Base-by-base conservation (phyloP, 2,329 filamentous ascomycete species). In the Fusarium guadeloupense region DNA sequence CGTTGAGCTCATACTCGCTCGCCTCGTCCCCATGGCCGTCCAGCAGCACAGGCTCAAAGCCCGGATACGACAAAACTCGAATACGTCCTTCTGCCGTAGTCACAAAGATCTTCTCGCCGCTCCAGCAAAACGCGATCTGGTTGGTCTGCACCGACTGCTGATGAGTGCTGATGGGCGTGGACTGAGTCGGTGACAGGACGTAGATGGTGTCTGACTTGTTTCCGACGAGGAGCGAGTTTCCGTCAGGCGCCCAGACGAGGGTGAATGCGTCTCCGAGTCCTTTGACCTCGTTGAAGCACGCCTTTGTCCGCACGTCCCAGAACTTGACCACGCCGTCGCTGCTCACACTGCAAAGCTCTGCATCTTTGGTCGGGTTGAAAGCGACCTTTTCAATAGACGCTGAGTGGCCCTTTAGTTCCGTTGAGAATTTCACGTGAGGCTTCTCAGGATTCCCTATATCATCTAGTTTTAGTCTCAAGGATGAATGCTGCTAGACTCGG, bases 251-350 rank as follows among this genome's bases (percentile, higher is more conserved):
- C 91, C 91, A 94, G 1, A 85, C 87, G 54, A 94, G 78, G 10
- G 87, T 89, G 66, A 91, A 88, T 4, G 90, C 86, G 62, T 87
- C 85, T 8, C 87, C 89, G 39, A 88, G 79, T 5, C 83, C 83
- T 64, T 85, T 87, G 33, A 91, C 82, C 72, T 91, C 88, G 46
- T 89, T 90, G 61, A 89, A 82, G 67, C 87, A 88, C 2, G 83
- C 82, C 71, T 90, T 91, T 54, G 84, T 89, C 67, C 90, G 81
- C 12, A 93, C 89, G 70, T 94, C 91, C 91, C 91, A 94, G 67
- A 94, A 87, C 71, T 89, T 87, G 58, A 91, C 87, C 26, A 88
- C 84, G 3, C 91, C 91, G 71, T 94, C 91, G 38, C 80, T 84
- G 64, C 89, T 90, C 47, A 91, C 83, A 71, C 88, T 92, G 65